Conservation (phyloP, 768 basidiomycete genomes). For the Mrakia blollopis region DNA sequence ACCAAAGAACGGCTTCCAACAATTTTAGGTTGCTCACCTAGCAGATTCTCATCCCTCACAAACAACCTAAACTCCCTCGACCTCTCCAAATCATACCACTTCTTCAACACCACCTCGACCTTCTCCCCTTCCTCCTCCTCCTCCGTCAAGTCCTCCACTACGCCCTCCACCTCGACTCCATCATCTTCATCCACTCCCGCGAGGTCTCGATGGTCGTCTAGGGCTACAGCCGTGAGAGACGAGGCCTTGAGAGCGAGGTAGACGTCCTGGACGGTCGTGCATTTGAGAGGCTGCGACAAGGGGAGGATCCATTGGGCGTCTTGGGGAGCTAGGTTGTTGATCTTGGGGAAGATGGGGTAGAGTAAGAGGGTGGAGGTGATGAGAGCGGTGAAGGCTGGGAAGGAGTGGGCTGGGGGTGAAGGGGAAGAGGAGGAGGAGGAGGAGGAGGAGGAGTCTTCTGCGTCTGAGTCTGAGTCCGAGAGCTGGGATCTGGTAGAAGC, state of each 20-base stretch:
- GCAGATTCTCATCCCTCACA: conserved; percentile 61
- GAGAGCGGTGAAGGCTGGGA: conserved; percentile 71
- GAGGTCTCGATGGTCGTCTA: conserved; percentile 5
- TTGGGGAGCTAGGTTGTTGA: conserved; percentile 94
- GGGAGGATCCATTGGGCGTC: conserved; percentile 91
- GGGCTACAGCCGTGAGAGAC: conserved; percentile 55
- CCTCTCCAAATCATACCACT: conserved; percentile 81
- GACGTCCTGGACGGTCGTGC: conserved; percentile 80
- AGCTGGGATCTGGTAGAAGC: conserved; percentile 15
- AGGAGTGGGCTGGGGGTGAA: conserved; percentile 51
- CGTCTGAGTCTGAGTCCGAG: conserved; percentile 9
- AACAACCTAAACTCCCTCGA: conserved; percentile 88
- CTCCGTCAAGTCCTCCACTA: conserved; percentile 40
- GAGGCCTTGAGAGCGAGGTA: conserved; percentile 89
- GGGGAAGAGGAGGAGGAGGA: neutral
- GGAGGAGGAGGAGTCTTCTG: conserved; percentile 16
- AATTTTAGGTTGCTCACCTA: conserved; percentile 57
- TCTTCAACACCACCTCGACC: conserved; percentile 75
- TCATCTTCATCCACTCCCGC: neutral
- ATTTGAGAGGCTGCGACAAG: conserved; percentile 74
- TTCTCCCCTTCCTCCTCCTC: conserved; percentile 33
- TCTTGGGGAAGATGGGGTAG: conserved; percentile 84
- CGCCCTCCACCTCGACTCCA: conserved; percentile 59
- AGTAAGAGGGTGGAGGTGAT: conserved; percentile 53
- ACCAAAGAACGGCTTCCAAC: too few species aligned